Conservation (phyloP, 352 stramenopile species). For the Phytopythium boreale region DNA sequence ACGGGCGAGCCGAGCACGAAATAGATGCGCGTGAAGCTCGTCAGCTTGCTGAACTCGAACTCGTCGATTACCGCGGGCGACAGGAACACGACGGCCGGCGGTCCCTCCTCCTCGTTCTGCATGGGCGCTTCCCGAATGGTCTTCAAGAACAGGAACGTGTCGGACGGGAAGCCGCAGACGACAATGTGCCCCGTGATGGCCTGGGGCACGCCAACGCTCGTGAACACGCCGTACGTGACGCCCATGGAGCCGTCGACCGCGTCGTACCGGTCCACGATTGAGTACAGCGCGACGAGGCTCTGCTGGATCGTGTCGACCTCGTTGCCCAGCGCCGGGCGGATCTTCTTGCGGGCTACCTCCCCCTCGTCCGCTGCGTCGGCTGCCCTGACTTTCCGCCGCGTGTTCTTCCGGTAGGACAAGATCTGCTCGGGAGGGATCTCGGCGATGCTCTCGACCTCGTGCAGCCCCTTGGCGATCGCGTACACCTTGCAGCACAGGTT, state of each 20-base stretch:
- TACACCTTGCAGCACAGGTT: conserved; percentile 83
- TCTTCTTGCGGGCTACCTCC: conserved; percentile 38
- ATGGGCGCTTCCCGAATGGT: conserved; percentile 59
- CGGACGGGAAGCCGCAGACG: conserved; percentile 60
- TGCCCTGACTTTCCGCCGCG: conserved; percentile 57
- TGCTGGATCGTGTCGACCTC: conserved; percentile 61
- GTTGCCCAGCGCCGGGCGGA: conserved; percentile 52
- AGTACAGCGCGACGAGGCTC: conserved; percentile 56
- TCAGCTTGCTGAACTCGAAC: conserved; percentile 51
- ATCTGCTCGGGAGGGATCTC: conserved; percentile 73
- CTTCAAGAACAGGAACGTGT: conserved; percentile 70
- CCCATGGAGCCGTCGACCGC: conserved; percentile 19
- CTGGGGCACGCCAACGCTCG: conserved; percentile 30
- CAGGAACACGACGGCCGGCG: conserved; percentile 57
- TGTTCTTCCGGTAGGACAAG: conserved; percentile 70
- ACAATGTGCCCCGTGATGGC: conserved; percentile 56
- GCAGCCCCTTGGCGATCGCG: conserved; percentile 55
- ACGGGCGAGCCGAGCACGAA: conserved; percentile 71
- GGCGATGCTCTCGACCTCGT: conserved; percentile 48
- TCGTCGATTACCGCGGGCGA: conserved; percentile 44
- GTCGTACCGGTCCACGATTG: conserved; percentile 25
- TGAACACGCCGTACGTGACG: conserved; percentile 53
- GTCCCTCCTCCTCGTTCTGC: conserved; percentile 31
- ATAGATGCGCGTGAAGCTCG: conserved; percentile 54
- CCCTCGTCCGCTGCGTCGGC: conserved; percentile 24